Evolutionary conservation across 2,329 filamentous ascomycete species (phyloP), one percentile per base, ranked within the genome.

Genomic region (Cadophora sp.): DNA sequence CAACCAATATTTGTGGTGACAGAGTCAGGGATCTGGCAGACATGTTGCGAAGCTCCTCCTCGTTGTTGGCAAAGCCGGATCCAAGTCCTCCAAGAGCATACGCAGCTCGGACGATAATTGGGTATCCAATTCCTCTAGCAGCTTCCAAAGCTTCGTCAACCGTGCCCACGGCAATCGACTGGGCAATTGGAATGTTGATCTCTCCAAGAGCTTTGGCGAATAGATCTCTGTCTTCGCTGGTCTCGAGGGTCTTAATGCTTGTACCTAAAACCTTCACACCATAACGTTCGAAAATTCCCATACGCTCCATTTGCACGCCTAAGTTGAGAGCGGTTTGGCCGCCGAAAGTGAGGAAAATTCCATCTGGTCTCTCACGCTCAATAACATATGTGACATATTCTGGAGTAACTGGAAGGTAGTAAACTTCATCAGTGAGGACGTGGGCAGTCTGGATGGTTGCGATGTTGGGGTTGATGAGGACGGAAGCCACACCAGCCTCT

Each of bases 371-470:
- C 83, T 98, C 96, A 78, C 92, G 91, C 85, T 98, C 94, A 79
- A 99, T 98, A 71, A 99, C 95, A 81, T 98, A 95, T 77, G 92
- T 92, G 79, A 97, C 94, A 83, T 98, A 99, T 86, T 98, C 95
- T 72, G 95, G 92, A 22, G 96, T 99, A 76, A 99, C 94, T 66
- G 96, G 96, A 46, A 98, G 91, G 82, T 97, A 98, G 86, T 98
- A 98, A 77, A 98, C 92, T 83, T 98, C 94, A 79, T 98, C 95
- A 78, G 94, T 94, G 79, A 98, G 91, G 77, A 91, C 91, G 86
- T 98, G 95, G 80, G 97, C 94, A 76, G 95, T 98, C 83, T 98
- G 95, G 78, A 98, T 98, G 68, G 96, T 98, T 69, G 95, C 95
- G 80, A 98, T 98, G 81, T 98, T 98, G 77, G 95, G 95, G 83